Conservation (phyloP, 2,329 filamentous ascomycete species). For the Sarocladium oryzae region DNA sequence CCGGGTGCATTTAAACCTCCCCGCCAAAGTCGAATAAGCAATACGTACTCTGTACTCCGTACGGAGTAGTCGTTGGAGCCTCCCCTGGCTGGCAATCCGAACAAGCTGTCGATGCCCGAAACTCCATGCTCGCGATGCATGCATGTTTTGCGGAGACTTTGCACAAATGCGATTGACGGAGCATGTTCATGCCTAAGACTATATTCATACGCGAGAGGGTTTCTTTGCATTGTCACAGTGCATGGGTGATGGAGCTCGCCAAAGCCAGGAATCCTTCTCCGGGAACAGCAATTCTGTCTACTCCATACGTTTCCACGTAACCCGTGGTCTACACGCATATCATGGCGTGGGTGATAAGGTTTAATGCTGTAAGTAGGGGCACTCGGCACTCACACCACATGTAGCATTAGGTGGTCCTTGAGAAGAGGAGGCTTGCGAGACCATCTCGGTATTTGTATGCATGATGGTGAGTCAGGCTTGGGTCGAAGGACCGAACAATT, state of each 20-base stretch:
- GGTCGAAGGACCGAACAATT: slow-evolving; percentile 1
- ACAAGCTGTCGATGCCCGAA: not conserved
- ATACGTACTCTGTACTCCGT: too few relatives aligned
- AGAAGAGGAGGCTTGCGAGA: too few relatives aligned
- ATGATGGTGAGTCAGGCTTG: not conserved
- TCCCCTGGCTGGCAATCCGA: not conserved
- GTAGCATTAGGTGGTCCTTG: too few relatives aligned
- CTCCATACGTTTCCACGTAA: too few relatives aligned
- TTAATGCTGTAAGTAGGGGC: not conserved
- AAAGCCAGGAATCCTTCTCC: not conserved
- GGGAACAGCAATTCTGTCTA: too few relatives aligned
- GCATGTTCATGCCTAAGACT: not conserved
- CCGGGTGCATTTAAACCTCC: not conserved
- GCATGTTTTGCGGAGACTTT: not conserved
- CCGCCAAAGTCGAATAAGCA: not conserved
- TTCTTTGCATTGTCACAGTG: not conserved
- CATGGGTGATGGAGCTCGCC: not conserved
- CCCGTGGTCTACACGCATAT: too few relatives aligned
- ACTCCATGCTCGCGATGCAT: not conserved
- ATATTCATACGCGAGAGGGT: not conserved
- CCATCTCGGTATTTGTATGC: too few relatives aligned
- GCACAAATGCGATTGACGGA: not conserved
- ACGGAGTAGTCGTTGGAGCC: too few relatives aligned
- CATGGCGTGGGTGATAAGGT: not conserved
- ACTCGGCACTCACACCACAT: not conserved